A percentile compares a stretch with the other conserved stretches of the same genome.
phyloP scores from a whole-genome alignment of 768 basidiomycete species.

The Tephrocybe sp. region DNA sequence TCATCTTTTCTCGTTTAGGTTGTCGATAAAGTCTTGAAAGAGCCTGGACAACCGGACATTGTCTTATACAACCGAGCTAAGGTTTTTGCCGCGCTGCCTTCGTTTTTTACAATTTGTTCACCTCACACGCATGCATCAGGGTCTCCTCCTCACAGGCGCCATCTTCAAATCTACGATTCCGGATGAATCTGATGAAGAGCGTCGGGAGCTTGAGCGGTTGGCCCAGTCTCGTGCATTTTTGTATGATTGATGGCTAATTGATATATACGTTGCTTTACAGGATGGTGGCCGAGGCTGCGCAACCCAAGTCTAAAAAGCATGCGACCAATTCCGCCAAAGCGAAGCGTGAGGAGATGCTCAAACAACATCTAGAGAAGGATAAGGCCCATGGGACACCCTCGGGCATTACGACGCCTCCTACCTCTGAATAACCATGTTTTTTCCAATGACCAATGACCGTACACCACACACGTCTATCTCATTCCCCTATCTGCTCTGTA shows the following conservation, averaged over 20 bases:
- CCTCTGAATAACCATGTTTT: conserved; percentile 4
- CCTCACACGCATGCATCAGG: conserved; percentile 41
- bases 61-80: conserved; percentile 83
- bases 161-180: conserved; percentile 85
- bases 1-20: conserved; percentile 44
- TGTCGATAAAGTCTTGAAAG: conserved; percentile 83
- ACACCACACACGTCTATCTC: too few relatives aligned
- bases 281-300: conserved; percentile 85
- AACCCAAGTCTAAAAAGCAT: conserved; percentile 63
- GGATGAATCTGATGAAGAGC: conserved; percentile 91
- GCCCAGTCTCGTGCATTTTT: too few relatives aligned
- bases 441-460: neutral
- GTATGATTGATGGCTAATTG: conserved; percentile 1
- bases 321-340: conserved; percentile 34
- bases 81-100: conserved; percentile 37
- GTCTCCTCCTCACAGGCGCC: conserved; percentile 83
- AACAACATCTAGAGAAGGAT: conserved; percentile 25
- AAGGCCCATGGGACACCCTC: conserved; percentile 12
- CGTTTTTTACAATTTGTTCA: neutral
- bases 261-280: conserved; percentile 38
- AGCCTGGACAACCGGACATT: conserved; percentile 68
- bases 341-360: conserved; percentile 39
- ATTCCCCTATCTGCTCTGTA: too few relatives aligned
- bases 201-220: conserved; percentile 91
- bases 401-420: conserved; percentile 7